Conservation (phyloP, 75 land plant species). For the Sequoiadendron giganteum region DNA sequence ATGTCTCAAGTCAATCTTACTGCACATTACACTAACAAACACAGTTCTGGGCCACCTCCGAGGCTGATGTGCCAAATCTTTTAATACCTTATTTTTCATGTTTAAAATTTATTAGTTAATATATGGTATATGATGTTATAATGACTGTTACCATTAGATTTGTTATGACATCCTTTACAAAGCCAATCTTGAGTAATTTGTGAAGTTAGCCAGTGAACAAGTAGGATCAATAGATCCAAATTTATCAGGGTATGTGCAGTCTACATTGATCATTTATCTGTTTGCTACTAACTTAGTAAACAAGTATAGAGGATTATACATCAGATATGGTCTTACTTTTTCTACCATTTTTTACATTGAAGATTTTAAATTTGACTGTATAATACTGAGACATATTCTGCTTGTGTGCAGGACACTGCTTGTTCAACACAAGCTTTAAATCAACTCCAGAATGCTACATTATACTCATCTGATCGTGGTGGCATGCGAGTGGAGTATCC, state of each 20-base stretch:
- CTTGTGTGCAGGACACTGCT: constrained; percentile 50
- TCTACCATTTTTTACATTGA: neutral
- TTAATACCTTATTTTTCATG: neutral
- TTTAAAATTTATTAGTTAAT: neutral
- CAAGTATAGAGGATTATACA: neutral
- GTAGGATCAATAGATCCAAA: neutral
- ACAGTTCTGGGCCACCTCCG: neutral
- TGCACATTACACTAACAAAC: neutral
- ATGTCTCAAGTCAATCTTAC: neutral
- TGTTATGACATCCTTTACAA: neutral
- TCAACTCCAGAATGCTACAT: constrained; percentile 57
- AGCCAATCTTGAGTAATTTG: neutral
- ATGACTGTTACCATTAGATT: neutral
- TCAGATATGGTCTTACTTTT: neutral
- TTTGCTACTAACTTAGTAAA: neutral
- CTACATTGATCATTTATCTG: neutral
- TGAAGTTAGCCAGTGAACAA: neutral
- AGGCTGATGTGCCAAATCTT: neutral
- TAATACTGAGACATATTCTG: neutral
- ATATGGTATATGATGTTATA: neutral
- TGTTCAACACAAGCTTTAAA: constrained; percentile 67
- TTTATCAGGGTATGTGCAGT: neutral
- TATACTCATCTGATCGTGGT: constrained; percentile 60
- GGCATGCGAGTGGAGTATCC: constrained; percentile 94
- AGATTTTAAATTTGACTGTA: neutral